Base-by-base conservation (phyloP, 2,329 filamentous ascomycete species). In the Acephala macrosclerotiorum region DNA sequence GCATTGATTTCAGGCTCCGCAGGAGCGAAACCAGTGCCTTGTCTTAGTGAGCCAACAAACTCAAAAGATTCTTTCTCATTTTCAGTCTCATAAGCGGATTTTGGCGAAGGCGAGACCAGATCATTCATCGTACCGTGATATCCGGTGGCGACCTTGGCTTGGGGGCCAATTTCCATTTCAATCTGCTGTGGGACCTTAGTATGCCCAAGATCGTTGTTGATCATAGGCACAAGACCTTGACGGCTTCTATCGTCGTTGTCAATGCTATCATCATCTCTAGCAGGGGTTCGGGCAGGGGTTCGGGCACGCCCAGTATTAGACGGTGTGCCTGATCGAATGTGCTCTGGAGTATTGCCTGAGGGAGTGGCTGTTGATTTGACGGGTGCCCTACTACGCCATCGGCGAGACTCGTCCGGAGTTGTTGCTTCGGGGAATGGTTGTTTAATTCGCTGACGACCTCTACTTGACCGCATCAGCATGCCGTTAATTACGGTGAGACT, bases 401-500 rank as follows among this genome's bases (percentile, higher is more conserved):
- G 49, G 22, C 49, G 49, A 53, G 49, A 29, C 25, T 53, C 49
- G 18, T 53, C 49, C 1, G 49, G 25, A 14, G 53, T 58, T 20
- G 22, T 51, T 8, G 36, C 51, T 20, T 66, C 61, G 20, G 51
- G 57, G 40, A 67, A 67, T 25, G 58, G 59, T 22, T 62, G 60
- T 40, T 62, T 67, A 12, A 67, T 64, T 56, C 61, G 47, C 38
- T 56, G 47, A 45, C 49, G 60, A 6, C 60, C 40, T 29, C 60
- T 61, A 26, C 33, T 36, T 58, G 1, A 18, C 6, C 25, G 26
- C 9, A n/a, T 61, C n/a, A 61, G 58, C 29, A 51, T 40, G 33
- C 12, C 40, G 18, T 58, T 33, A 9, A 53, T 9, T 3, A 16
- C 18, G 26, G 25, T 5, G 8, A 5, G 45, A 53, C 12, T 9